These are phyloP conservation scores for Agapanthus africanus DNA, from an alignment of 106 monocot genomes.

Conservation along the genomic window DNA sequence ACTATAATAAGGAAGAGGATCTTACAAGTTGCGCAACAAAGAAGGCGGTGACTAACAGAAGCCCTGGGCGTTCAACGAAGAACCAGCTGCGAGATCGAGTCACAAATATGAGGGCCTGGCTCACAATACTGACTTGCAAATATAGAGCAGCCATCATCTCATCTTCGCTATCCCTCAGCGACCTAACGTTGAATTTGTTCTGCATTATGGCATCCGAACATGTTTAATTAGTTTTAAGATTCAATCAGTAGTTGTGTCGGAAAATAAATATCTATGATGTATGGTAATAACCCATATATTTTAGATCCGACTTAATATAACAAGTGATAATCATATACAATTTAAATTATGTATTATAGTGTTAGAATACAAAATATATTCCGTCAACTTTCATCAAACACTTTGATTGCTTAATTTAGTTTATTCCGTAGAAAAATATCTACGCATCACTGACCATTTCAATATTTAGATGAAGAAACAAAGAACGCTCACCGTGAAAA, in stretches of 20 bases:
- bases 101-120: slow-evolving; percentile 79
- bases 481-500: slow-evolving; percentile 45
- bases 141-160: slow-evolving; percentile 74
- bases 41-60: slow-evolving; percentile 55
- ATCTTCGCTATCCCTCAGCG: slow-evolving; percentile 28
- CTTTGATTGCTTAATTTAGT: too few relatives aligned
- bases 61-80: slow-evolving; percentile 58
- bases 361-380: too few relatives aligned
- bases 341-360: too few relatives aligned
- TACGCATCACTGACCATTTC: too few relatives aligned
- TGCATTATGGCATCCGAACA: slow-evolving; percentile 10
- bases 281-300: too few relatives aligned
- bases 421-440: too few relatives aligned
- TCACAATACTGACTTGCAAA: slow-evolving; percentile 77
- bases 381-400: too few relatives aligned
- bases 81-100: slow-evolving; percentile 73
- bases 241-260: too few relatives aligned
- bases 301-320: too few relatives aligned
- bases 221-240: not conserved
- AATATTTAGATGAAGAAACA: not conserved
- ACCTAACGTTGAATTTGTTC: slow-evolving; percentile 55
- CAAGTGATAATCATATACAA: too few relatives aligned
- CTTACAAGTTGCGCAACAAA: slow-evolving; percentile 68
- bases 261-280: too few relatives aligned
- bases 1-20: not conserved